Evolutionary conservation across 306 rosid species (phyloP), one percentile per base, ranked within the genome.

Genomic region (Trifolium fragiferum): DNA sequence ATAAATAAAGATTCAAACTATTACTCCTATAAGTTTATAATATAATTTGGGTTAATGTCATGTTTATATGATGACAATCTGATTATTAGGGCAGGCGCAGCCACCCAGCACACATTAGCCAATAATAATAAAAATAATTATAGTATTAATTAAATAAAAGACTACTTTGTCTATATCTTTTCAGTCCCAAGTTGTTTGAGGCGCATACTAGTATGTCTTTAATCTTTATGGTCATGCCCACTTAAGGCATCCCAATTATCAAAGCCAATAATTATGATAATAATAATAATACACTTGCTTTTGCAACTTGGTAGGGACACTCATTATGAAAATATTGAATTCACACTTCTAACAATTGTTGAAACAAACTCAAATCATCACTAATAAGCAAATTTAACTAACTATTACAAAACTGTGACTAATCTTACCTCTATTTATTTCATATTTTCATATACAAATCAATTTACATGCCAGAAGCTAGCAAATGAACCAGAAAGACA

Each of bases 361-460:
- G 37, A 47, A 63, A 62, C 51, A 73, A 73, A 58, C 50, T 66
- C 72, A 77, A 67, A 80, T 74, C 70, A 83, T 54, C 75, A 78
- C 66, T 63, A 72, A 68, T 54, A 33, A 69, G 74, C 67, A 76
- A 77, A 68, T 68, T 38, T 38, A 80, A 46, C 72, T 7, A 37
- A 37, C 40, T 37, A 37, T 7, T 37, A 37, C 79, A 73, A 81
- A 33, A 84, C 13, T 73, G 55, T 60, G 64, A 20, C 53, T 70
- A 74, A 55, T 66, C 62, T 67, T 65, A 50, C 75, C 7, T 54
- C 76, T 79, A 86, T 73, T 73, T 38, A 81, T 83, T 84, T 72
- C 84, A 89, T 90, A 73, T 83, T 83, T 84, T 72, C 84, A 89
- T 90, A 73, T 83, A 93, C 90, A 93, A 75, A 82, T 68, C 66